Evolutionary conservation across 1,284 basidiomycete genomes (phyloP).

Genomic region (Moesziomyces antarcticus): DNA sequence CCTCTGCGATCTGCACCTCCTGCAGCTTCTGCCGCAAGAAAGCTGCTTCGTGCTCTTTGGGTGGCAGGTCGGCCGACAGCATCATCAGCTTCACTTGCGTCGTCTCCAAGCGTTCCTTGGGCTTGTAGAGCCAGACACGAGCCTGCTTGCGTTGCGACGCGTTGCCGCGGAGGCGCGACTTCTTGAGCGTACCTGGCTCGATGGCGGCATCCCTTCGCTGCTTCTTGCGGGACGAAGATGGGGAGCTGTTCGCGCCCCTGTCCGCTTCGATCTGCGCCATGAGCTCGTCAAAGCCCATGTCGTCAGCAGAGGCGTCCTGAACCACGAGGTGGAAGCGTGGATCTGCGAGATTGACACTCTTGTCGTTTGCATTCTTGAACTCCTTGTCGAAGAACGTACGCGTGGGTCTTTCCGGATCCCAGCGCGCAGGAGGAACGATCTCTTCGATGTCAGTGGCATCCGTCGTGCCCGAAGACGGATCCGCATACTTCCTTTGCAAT

Average conservation of each 20-base stretch:
- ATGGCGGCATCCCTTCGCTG: slow-evolving; percentile 21
- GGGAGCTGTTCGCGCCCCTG: background rate
- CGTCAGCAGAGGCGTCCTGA: slow-evolving; percentile 42
- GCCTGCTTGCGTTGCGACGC: slow-evolving; percentile 33
- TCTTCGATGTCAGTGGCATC: too few species aligned
- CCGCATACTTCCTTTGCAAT: slow-evolving; percentile 16
- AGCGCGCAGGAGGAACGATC: slow-evolving; percentile 21
- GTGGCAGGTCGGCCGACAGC: slow-evolving; percentile 6
- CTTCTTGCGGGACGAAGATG: slow-evolving; percentile 2
- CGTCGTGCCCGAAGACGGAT: background rate
- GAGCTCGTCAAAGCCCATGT: slow-evolving; percentile 32
- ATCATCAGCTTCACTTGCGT: slow-evolving; percentile 13
- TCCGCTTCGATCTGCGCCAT: slow-evolving; percentile 31
- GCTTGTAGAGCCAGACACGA: slow-evolving; percentile 48
- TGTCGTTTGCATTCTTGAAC: slow-evolving; percentile 38
- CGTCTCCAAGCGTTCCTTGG: slow-evolving; percentile 39
- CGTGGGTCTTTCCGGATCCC: slow-evolving; percentile 46
- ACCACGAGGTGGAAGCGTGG: slow-evolving; percentile 44
- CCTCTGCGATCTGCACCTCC: slow-evolving; percentile 70
- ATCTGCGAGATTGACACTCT: slow-evolving; percentile 37
- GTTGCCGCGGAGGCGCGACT: slow-evolving; percentile 45
- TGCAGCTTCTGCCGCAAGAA: slow-evolving; percentile 34
- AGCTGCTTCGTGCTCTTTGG: slow-evolving; percentile 46
- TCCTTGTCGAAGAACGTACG: slow-evolving; percentile 49
- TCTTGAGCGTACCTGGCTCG: slow-evolving; percentile 37